Evolutionary conservation across 495 filamentous ascomycete species (phyloP).

Genomic region (Lophiotrema nucula): DNA sequence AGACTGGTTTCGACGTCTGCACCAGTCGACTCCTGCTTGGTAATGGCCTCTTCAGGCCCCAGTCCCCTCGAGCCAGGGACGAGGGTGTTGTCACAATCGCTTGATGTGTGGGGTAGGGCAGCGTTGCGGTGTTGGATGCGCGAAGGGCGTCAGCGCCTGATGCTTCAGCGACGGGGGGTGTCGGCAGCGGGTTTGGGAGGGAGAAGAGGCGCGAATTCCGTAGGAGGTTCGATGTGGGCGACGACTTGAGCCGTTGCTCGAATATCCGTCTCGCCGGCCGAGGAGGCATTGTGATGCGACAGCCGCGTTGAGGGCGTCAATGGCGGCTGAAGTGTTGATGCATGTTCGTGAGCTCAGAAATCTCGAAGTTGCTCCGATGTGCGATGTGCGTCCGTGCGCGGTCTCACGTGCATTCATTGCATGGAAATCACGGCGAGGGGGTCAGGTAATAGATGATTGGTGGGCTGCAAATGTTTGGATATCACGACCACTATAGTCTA

Average conservation of each 20-base stretch:
- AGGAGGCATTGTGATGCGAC: constrained; percentile 30
- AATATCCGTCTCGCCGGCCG: too few relatives aligned
- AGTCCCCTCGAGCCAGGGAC: constrained; percentile 79
- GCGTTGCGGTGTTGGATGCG: constrained; percentile 66
- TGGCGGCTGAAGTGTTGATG: constrained; percentile 26
- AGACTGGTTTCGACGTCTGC: constrained; percentile 64
- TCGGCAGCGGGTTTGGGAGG: constrained; percentile 56
- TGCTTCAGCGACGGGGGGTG: constrained; percentile 43
- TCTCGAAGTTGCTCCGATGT: too few relatives aligned
- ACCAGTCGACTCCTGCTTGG: constrained; percentile 68
- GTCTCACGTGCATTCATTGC: too few relatives aligned
- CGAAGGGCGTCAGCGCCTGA: constrained; percentile 4
- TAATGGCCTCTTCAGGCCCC: constrained; percentile 88
- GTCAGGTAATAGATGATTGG: too few relatives aligned
- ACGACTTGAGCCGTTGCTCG: constrained; percentile 35
- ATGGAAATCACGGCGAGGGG: too few relatives aligned
- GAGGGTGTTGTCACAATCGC: constrained; percentile 75
- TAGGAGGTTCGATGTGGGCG: constrained; percentile 64
- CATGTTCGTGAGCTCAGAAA: not conserved
- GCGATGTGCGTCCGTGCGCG: too few relatives aligned
- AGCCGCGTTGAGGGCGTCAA: constrained; percentile 20
- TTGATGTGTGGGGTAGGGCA: constrained; percentile 76
- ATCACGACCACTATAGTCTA: too few relatives aligned
- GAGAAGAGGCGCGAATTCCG: constrained; percentile 66
- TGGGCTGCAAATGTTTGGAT: too few relatives aligned